Percentiles rank a stretch among this genome's conserved stretches.
These are phyloP conservation scores for Tolypocladium guangdongense DNA, from an alignment of 2,329 filamentous ascomycete species.

Conservation along the genomic window DNA sequence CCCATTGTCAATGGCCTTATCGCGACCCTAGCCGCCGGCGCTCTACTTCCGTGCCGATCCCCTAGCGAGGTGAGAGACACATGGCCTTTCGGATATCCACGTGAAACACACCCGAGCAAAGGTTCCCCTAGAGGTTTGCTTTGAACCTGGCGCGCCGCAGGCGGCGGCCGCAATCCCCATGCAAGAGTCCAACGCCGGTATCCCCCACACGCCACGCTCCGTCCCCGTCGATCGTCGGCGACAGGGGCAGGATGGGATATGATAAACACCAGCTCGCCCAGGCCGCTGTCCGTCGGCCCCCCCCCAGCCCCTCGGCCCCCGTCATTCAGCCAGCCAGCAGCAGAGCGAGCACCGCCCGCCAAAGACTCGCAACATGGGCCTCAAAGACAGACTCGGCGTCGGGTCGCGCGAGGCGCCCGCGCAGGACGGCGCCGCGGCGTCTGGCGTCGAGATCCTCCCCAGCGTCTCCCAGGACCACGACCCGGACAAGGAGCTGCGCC, in stretches of 20 bases:
- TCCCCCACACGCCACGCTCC: background rate
- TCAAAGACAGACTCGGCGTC: background rate
- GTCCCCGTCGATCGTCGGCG: background rate
- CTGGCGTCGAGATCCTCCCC: background rate
- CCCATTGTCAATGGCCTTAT: background rate
- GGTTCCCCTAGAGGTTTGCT: background rate
- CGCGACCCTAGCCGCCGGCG: no score
- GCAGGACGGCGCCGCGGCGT: background rate
- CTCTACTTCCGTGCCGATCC: no score
- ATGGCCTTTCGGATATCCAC: background rate
- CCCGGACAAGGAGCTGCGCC: conserved; percentile 18
- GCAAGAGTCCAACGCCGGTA: no score
- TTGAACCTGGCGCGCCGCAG: background rate
- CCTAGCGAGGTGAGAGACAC: background rate
- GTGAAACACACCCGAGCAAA: background rate
- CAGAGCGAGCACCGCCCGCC: background rate
- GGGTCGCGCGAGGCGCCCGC: background rate
- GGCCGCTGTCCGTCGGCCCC: background rate
- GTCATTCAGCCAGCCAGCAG: background rate
- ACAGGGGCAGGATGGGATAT: background rate
- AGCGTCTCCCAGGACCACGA: conserved; percentile 1
- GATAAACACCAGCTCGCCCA: background rate
- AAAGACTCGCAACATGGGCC: background rate
- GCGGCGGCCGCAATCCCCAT: background rate
- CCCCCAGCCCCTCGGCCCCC: no score